Evolutionary conservation across 2,329 filamentous ascomycete genomes (phyloP), one percentile per base, ranked within the genome.

Genomic region (Fusarium sp.): DNA sequence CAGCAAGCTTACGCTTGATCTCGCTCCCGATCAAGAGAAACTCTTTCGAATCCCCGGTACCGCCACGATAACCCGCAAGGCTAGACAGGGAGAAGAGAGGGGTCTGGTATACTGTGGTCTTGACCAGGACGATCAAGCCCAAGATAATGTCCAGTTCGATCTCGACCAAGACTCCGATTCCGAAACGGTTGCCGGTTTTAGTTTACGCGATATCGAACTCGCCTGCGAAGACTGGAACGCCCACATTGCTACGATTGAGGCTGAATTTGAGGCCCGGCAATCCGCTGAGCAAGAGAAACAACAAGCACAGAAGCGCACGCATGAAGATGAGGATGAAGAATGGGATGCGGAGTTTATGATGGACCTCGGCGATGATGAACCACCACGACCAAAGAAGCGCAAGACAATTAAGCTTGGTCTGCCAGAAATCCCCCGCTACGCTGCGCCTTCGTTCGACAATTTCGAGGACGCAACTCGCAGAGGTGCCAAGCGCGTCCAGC

Each of bases 221-320:
- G 88, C 96, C 8, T 98, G 94, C 75, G 89, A 93, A 63, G 93
- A 98, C 78, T 98, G 94, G 92, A 90, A 92, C 58, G 81, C 89
- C 20, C 85, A 89, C 47, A 89, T 90, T 54, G 81, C 86, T 24
- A 79, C 84, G 27, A 82, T 84, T 25, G 78, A 85, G 66, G 63
- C 70, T 15, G 75, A 80, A 5, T 83, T 82, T 72, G 77, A 76
- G 43, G 69, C 67, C 8, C 74, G 70, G 9, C 74, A 79, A 54
- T 64, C 71, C 13, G 78, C 78, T 8, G 80, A 82, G 52, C 70
- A 75, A 51, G 77, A 78, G 40, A 49, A 71, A 57, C 69, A 74
- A 59, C 68, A 75, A 67, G 80, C 78, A 10, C 68, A 65, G 15
- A 79, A 80, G 62, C 77, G 77, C 53, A 58, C 78, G 43, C 24